Base-by-base conservation (phyloP, 1,284 basidiomycete species). In the Rhodotorula sp. region DNA sequence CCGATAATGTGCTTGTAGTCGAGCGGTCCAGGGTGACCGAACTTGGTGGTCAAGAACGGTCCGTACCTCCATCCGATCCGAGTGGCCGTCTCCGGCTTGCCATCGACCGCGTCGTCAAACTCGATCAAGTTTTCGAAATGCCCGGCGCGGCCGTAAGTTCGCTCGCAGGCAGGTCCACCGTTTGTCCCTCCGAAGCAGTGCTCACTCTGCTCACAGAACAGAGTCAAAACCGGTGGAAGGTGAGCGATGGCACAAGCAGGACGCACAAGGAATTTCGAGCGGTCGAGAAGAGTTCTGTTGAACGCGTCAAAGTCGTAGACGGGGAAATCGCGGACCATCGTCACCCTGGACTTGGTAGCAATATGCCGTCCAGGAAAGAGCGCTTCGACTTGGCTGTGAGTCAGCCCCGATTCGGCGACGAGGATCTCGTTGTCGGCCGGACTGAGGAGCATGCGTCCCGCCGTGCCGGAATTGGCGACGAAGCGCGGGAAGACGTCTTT, bases 61-160 rank as follows among this genome's bases (percentile, higher is more conserved):
- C 51, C 37, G 42, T 62, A 62, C 10, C 61, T 51, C 61, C 61
- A 62, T 3, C 61, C 61, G 14, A 8, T 29, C 51, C 26, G 26
- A 14, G 37, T 54, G 6, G 61, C 61, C 26, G 51, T 62, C 20
- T 53, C n/a, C 37, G 24, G 17, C 8, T 62, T 53, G 26, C 42
- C 51, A 37, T 44, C 26, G 26, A 20, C n/a, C 6, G 61, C 51
- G 24, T 62, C 42, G 42, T 62, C 61, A 42, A 62, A 62, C 51
- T 62, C 61, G 61, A 62, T 44, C 17, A 62, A n/a, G 26, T 54
- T 62, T 29, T 62, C 61, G 26, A 62, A 62, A 37, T 62, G 61
- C 1, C 61, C 61, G 33, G 30, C 61, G 26, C n/a, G 29, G 26
- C 17, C 6, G 61, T 54, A 62, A 5, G 17, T 14, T 29, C 61